phyloP scores from a whole-genome alignment of 2,329 filamentous ascomycete genomes.

The Ascomycota sp. region DNA sequence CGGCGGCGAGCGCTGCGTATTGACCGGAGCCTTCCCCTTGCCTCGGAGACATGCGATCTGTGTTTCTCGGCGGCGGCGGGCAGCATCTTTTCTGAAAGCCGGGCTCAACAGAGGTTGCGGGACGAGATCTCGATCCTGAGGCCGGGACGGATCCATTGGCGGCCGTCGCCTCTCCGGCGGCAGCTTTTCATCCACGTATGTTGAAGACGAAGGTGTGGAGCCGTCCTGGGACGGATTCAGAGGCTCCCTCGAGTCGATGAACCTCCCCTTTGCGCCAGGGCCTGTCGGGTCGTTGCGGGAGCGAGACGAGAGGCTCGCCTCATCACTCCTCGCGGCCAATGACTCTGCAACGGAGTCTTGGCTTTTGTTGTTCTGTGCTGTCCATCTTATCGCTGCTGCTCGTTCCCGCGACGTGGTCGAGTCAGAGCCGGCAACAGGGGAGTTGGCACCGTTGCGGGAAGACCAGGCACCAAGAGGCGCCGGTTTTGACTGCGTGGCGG shows the following conservation, averaged over 20 bases:
- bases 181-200: slow-evolving; percentile 19
- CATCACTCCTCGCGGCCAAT: slow-evolving; percentile 25
- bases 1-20: slow-evolving; percentile 12
- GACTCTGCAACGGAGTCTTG: slow-evolving; percentile 35
- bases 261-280: slow-evolving; percentile 17
- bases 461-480: slow-evolving; percentile 11
- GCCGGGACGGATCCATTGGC: slow-evolving; percentile 40
- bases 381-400: slow-evolving; percentile 22
- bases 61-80: slow-evolving; percentile 29
- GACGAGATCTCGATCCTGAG: slow-evolving; percentile 33
- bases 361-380: slow-evolving; percentile 31
- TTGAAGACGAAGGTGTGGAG: slow-evolving; percentile 3
- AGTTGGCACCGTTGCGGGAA: slow-evolving; percentile 20
- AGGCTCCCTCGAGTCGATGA: slow-evolving; percentile 9
- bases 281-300: slow-evolving; percentile 29
- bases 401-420: slow-evolving; percentile 19
- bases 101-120: slow-evolving; percentile 37
- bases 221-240: slow-evolving; percentile 4
- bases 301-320: slow-evolving; percentile 28
- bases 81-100: slow-evolving; percentile 21
- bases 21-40: slow-evolving; percentile 17
- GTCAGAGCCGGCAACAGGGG: slow-evolving; percentile 31
- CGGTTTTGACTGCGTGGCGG: slow-evolving; percentile 9
- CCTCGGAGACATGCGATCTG: slow-evolving; percentile 24
- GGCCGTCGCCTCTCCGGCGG: slow-evolving; percentile 45